These are phyloP conservation scores for Silybum marianum DNA, from an alignment of 129 eudicot species.

Conservation along the genomic window DNA sequence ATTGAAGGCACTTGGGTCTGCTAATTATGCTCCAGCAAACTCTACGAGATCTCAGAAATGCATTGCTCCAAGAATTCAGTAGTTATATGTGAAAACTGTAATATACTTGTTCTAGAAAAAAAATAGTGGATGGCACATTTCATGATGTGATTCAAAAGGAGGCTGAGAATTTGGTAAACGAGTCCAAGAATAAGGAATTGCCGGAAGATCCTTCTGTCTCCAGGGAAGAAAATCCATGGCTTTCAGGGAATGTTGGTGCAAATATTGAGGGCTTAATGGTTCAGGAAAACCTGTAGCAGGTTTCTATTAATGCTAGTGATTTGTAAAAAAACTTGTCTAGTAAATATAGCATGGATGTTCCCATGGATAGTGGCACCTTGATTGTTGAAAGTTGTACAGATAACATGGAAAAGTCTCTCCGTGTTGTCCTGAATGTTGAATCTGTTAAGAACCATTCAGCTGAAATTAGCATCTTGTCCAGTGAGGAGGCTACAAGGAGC, in stretches of 20 bases:
- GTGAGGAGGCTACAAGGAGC: constrained; percentile 23
- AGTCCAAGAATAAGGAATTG: constrained; percentile 23
- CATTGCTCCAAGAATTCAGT: no score
- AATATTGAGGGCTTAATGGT: constrained; percentile 6
- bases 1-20: constrained; percentile 92
- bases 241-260: constrained; percentile 25
- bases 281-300: constrained; percentile 25
- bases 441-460: constrained; percentile 19
- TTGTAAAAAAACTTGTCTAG: constrained; percentile 18
- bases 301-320: constrained; percentile 32
- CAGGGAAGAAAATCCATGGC: constrained; percentile 15
- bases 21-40: constrained; percentile 86
- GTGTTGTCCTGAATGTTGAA: constrained; percentile 30
- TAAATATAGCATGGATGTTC: constrained; percentile 24
- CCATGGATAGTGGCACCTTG: background rate
- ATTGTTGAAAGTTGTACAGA: constrained; percentile 23
- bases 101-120: constrained; percentile 20
- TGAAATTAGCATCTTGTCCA: constrained; percentile 23
- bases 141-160: constrained; percentile 37
- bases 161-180: constrained; percentile 15
- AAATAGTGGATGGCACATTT: constrained; percentile 31
- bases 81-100: constrained; percentile 28
- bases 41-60: constrained; percentile 67
- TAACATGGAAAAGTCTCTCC: constrained; percentile 13
- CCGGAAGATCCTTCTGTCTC: constrained; percentile 24